Conservation (phyloP, 352 stramenopile genomes). For the Phytophthora cactorum region DNA sequence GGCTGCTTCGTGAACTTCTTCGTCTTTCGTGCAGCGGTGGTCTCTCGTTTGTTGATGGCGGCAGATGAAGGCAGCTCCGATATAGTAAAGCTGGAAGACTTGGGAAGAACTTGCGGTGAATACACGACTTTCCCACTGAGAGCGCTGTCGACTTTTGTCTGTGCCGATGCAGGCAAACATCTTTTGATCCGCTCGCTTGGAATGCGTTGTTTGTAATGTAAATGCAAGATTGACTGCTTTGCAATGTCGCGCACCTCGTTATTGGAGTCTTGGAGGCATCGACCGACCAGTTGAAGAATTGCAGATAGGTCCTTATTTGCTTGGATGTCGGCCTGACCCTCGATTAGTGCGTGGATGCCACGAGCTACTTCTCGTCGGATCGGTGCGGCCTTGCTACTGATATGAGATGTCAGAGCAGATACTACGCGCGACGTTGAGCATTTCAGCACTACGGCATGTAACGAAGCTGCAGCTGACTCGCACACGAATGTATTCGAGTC, state of each 20-base stretch:
- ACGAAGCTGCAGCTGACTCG: constrained; percentile 53
- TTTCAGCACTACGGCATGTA: constrained; percentile 58
- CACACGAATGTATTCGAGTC: constrained; percentile 84
- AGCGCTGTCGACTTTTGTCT: constrained; percentile 61
- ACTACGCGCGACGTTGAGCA: constrained; percentile 63
- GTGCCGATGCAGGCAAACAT: constrained; percentile 46
- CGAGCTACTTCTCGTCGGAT: constrained; percentile 72
- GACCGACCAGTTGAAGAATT: constrained; percentile 59
- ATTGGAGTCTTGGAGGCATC: constrained; percentile 74
- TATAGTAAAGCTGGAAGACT: constrained; percentile 1
- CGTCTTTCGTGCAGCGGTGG: neutral
- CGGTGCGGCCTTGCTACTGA: constrained; percentile 51
- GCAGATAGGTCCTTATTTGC: constrained; percentile 46
- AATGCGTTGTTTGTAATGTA: constrained; percentile 48
- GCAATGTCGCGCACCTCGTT: constrained; percentile 77
- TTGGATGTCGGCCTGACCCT: constrained; percentile 37
- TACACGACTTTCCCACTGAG: constrained; percentile 37
- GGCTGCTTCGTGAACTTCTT: constrained; percentile 23
- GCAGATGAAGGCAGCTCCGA: neutral
- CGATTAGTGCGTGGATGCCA: constrained; percentile 56
- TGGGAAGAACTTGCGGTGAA: constrained; percentile 16
- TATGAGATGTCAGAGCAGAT: constrained; percentile 44
- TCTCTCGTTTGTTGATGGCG: constrained; percentile 14
- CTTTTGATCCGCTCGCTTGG: constrained; percentile 60
- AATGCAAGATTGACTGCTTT: constrained; percentile 66